These are phyloP conservation scores for Davidsoniella eucalypti DNA, from an alignment of 2,329 filamentous ascomycete genomes.

Conservation along the genomic window DNA sequence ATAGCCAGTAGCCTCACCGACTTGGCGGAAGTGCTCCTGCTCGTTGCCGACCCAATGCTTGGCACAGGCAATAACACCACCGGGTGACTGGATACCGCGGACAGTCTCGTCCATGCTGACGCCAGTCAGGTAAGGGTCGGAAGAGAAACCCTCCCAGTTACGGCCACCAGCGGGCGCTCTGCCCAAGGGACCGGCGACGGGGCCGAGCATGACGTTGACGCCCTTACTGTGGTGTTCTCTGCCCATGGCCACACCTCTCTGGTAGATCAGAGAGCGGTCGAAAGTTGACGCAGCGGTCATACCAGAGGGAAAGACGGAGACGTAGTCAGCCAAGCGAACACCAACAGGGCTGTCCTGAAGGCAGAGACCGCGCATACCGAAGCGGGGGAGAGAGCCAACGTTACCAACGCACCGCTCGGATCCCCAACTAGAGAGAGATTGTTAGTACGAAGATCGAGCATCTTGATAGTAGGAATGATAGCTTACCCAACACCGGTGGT, in stretches of 20 bases:
- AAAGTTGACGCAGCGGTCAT: slow-evolving; percentile 72
- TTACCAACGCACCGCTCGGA: slow-evolving; percentile 65
- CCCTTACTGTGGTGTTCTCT: slow-evolving; percentile 59
- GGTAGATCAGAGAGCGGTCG: slow-evolving; percentile 50
- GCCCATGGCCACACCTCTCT: slow-evolving; percentile 31
- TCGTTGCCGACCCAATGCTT: slow-evolving; percentile 65
- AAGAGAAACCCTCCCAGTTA: slow-evolving; percentile 52
- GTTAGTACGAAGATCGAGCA: neutral
- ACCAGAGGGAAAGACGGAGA: slow-evolving; percentile 65
- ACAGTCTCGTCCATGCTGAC: slow-evolving; percentile 56
- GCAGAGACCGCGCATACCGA: slow-evolving; percentile 60
- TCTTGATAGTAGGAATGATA: too few species aligned
- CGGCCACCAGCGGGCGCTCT: slow-evolving; percentile 30
- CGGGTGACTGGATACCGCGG: slow-evolving; percentile 66
- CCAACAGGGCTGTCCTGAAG: slow-evolving; percentile 76
- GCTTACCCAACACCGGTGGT: slow-evolving; percentile 75
- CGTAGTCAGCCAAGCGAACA: slow-evolving; percentile 60
- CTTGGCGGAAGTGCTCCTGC: slow-evolving; percentile 63
- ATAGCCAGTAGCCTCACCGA: slow-evolving; percentile 31
- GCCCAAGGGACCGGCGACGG: slow-evolving; percentile 31
- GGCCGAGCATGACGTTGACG: slow-evolving; percentile 50
- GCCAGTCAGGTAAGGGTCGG: slow-evolving; percentile 61
- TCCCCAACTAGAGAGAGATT: slow-evolving; percentile 20
- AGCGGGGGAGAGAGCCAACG: slow-evolving; percentile 48
- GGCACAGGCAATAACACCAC: slow-evolving; percentile 67